phyloP scores from a whole-genome alignment of 805 yeast genomes.

The Ogataea minuta region DNA sequence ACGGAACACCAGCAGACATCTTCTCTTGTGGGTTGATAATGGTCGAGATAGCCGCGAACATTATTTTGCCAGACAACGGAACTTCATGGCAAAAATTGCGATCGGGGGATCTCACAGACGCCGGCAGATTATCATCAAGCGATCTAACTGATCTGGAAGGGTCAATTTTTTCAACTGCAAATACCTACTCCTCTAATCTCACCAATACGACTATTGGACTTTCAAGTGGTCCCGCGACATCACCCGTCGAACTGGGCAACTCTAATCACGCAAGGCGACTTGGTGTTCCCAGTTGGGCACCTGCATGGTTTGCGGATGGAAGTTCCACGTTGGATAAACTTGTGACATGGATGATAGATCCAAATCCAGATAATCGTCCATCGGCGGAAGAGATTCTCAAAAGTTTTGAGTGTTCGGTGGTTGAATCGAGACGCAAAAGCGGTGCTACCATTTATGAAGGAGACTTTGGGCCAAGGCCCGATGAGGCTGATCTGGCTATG shows the following conservation, averaged over 20 bases:
- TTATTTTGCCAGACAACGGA: constrained; percentile 92
- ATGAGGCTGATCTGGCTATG: constrained; percentile 23
- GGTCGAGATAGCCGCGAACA: constrained; percentile 94
- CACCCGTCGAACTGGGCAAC: constrained; percentile 11
- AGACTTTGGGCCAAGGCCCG: constrained; percentile 83
- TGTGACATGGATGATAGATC: constrained; percentile 87
- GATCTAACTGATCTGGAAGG: constrained; percentile 45
- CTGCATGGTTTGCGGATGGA: constrained; percentile 74
- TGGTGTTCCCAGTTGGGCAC: constrained; percentile 77
- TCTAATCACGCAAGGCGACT: constrained; percentile 15
- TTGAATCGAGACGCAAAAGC: constrained; percentile 78
- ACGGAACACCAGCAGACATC: constrained; percentile 90
- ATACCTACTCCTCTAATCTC: constrained; percentile 21
- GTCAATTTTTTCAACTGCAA: constrained; percentile 21
- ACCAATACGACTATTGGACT: constrained; percentile 17
- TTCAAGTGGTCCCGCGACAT: constrained; percentile 11
- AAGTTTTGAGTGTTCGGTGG: constrained; percentile 69
- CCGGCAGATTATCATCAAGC: constrained; percentile 78
- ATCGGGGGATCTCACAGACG: constrained; percentile 93
- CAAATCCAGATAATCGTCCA: constrained; percentile 80
- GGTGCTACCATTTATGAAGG: constrained; percentile 97
- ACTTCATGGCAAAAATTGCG: constrained; percentile 94
- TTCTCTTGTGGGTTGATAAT: constrained; percentile 92
- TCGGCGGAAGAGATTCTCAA: constrained; percentile 68
- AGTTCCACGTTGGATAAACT: constrained; percentile 69